phyloP scores from a whole-genome alignment of 202 grass and related monocot species.

The Digitaria exilis region DNA sequence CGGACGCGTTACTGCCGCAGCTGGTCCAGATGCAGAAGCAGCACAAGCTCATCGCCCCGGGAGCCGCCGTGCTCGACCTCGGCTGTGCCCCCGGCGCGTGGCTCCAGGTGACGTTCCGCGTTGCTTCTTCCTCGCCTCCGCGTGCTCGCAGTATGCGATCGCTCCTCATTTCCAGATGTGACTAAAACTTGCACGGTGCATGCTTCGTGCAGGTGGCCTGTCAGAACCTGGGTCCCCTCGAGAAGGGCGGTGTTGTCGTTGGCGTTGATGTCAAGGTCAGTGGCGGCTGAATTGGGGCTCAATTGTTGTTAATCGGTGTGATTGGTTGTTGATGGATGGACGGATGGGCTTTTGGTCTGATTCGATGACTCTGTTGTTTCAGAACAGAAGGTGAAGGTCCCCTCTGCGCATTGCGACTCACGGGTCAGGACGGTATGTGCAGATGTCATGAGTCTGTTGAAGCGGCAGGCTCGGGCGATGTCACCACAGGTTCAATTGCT shows the following conservation, averaged over 20 bases:
- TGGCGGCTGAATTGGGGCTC: not conserved
- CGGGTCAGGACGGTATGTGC: slow-evolving; percentile 68
- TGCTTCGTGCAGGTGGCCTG: slow-evolving; percentile 58
- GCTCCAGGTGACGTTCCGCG: slow-evolving; percentile 56
- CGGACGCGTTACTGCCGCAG: slow-evolving; percentile 33
- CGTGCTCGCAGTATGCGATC: not conserved
- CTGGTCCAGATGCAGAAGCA: slow-evolving; percentile 90
- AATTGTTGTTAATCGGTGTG: not conserved
- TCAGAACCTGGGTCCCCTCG: slow-evolving; percentile 72
- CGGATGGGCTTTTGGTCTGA: slow-evolving; percentile 16
- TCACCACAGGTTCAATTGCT: slow-evolving; percentile 63
- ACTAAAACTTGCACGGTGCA: not conserved
- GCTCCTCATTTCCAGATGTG: not conserved
- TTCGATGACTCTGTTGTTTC: slow-evolving; percentile 40
- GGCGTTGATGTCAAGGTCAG: slow-evolving; percentile 81
- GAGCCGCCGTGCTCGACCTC: slow-evolving; percentile 79
- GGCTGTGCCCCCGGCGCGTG: slow-evolving; percentile 83
- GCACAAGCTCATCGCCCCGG: slow-evolving; percentile 58
- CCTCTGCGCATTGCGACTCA: slow-evolving; percentile 77
- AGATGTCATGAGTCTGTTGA: slow-evolving; percentile 79
- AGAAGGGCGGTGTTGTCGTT: slow-evolving; percentile 66
- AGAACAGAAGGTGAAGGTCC: slow-evolving; percentile 91
- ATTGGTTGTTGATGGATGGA: not conserved
- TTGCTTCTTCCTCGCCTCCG: not conserved
- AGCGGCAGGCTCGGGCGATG: slow-evolving; percentile 57